Conservation (phyloP, 495 filamentous ascomycete genomes). For the Cetradonia linearis region DNA sequence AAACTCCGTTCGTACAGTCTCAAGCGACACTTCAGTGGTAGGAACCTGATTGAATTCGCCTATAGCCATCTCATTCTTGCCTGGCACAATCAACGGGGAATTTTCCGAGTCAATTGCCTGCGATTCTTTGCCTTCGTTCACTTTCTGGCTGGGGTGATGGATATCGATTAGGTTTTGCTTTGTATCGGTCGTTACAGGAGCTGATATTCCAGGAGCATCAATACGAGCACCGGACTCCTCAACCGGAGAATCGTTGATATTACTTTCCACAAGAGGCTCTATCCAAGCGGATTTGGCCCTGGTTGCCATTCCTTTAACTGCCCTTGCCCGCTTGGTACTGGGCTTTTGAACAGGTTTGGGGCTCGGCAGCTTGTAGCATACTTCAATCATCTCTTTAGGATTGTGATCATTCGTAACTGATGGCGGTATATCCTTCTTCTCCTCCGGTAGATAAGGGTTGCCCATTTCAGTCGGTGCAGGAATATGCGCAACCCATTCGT, state of each 20-base stretch:
- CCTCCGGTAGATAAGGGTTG: background rate
- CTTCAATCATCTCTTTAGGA: background rate
- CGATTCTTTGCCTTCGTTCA: background rate
- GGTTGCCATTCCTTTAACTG: background rate
- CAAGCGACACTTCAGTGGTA: background rate
- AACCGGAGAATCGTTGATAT: background rate
- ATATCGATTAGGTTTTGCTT: background rate
- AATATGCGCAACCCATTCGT: background rate
- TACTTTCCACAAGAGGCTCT: background rate
- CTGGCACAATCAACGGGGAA: background rate
- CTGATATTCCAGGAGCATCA: background rate
- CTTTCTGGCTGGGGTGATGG: background rate
- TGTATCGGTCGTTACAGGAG: background rate
- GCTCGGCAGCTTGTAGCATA: background rate
- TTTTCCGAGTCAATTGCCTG: background rate
- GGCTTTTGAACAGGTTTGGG: background rate
- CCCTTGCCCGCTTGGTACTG: constrained; percentile 8
- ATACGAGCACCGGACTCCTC: background rate
- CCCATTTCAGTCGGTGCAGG: background rate
- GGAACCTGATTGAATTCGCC: background rate
- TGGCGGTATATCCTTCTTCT: background rate
- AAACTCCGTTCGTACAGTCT: background rate
- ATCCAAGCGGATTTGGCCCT: background rate
- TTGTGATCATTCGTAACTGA: background rate
- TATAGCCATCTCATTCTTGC: background rate